Base-by-base conservation (phyloP, 2,329 filamentous ascomycete species). In the Davidsoniella virescens region DNA sequence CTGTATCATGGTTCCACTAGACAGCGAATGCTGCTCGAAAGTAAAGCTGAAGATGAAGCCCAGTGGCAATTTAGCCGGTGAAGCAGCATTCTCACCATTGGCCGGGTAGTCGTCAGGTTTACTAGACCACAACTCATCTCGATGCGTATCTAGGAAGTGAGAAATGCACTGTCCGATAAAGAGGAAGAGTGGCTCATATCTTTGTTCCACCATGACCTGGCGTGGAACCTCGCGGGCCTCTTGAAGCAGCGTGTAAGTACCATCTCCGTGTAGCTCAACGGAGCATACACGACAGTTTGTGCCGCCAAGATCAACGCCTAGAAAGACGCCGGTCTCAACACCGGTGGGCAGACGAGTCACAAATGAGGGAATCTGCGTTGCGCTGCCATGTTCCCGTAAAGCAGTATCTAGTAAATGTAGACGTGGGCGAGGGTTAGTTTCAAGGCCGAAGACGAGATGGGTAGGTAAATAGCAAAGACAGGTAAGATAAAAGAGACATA, bases 301-400 rank as follows among this genome's bases (percentile, higher is more conserved):
- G 1, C 63, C 63, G 1, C 63, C 63, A 1, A 65, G 56, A 37
- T 65, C 63, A 18, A 65, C 57, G 4, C 60, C 59, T 4, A 65
- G 54, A 29, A 57, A 63, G 1, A 59, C 52, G 5, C 62, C 81
- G 72, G 84, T 84, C 64, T 87, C 84, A 8, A 79, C 82, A 52
- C 84, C 84, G 67, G 85, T 82, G 54, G 84, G 84, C 8, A 87
- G 79, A 5, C 74, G 75, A 1, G 82, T 86, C 45, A 87, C 82
- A 61, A 84, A 87, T 8, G 82, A 85, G 1, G 83, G 83, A 55
- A 87, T 86, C 65, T 87, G 83, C 61, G 77, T 82, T 67, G 78
- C 73, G 49, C 74, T 40, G 16, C 40, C 74, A 57, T 78, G 70
- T 59, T 76, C 73, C 53, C 68, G 64, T 50, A 86, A 64, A 37